Base-by-base conservation (phyloP, 1,284 basidiomycete species). In the Boletus semigastroideus region DNA sequence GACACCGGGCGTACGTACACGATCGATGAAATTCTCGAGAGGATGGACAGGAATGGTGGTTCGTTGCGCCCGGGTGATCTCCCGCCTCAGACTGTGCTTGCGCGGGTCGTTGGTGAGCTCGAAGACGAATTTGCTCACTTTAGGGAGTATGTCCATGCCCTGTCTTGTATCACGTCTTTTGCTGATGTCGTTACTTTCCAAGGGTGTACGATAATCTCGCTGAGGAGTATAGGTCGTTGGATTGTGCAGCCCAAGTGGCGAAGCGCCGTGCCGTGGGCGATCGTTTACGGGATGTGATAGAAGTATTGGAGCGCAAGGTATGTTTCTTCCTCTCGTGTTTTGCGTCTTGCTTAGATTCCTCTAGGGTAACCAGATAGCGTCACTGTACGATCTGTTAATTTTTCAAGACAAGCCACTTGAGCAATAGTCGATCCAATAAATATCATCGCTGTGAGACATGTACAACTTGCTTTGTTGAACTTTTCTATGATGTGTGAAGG, bases 111-210 rank as follows among this genome's bases (percentile, higher is more conserved):
- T 38, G 66, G 84, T 51, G 92, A 94, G 71, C 76, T 95, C 12
- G 92, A 95, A 66, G 92, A 92, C 60, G 93, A 95, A 66, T 94
- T 94, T 65, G 82, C 80, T 19, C 92, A 94, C 73, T 94, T 92
- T 69, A 93, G 91, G 71, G 82, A 86, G 92, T 94, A 59, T 46
- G 80, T 71, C 36, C 44, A 31, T 19, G 25, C 25, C 25, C 38
- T 49, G 27, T 27, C 48, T 11, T 40, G 40, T 46, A 20, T 42
- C 38, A 3, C 19, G 8, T 53, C 39, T 5, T 54, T 48, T 34
- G 37, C 58, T 57, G 49, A 61, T 46, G 42, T 33, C 30, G 19
- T 42, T 20, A 12, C n/a, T 6, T 42, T 17, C 6, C 25, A 62
- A 95, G 92, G 56, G 85, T 96, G 51, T 97, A 95, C 60, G 74